Conservation (phyloP, 2,329 filamentous ascomycete species). For the Nannizziopsis arthrosporioides region DNA sequence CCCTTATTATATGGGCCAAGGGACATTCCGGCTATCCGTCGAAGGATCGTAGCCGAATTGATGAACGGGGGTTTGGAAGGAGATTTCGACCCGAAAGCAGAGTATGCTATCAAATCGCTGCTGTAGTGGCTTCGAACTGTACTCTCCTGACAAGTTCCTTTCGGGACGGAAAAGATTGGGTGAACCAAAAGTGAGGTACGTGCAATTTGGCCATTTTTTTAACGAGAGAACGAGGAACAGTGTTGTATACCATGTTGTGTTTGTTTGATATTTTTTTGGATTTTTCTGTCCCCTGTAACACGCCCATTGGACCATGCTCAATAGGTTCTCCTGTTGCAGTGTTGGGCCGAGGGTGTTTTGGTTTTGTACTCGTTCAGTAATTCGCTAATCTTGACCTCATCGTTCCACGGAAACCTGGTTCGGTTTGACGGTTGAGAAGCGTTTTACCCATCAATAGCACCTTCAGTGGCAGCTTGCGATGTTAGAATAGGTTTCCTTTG, state of each 20-base stretch:
- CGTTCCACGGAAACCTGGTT: slow-evolving; percentile 2
- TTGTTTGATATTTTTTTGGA: not conserved
- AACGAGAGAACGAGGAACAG: slow-evolving; percentile 3
- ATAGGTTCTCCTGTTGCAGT: slow-evolving; percentile 1
- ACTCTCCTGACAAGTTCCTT: slow-evolving; percentile 5
- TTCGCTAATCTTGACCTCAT: slow-evolving; percentile 4
- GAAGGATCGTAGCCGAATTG: slow-evolving; percentile 39
- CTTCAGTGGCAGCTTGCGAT: not conserved
- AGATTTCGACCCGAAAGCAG: slow-evolving; percentile 25
- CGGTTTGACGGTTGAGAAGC: slow-evolving; percentile 2
- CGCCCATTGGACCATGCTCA: slow-evolving; percentile 2
- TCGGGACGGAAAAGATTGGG: not conserved
- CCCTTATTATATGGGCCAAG: slow-evolving; percentile 31
- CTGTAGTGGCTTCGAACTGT: slow-evolving; percentile 11
- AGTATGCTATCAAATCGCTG: slow-evolving; percentile 13
- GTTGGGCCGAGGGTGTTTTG: slow-evolving; percentile 7
- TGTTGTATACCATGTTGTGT: slow-evolving; percentile 3
- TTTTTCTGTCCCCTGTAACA: slow-evolving; percentile 8
- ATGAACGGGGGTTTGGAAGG: slow-evolving; percentile 35
- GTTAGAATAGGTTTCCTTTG: not conserved
- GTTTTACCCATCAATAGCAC: slow-evolving; percentile 6
- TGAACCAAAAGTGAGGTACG: slow-evolving; percentile 3
- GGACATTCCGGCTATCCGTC: slow-evolving; percentile 33
- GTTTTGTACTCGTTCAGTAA: slow-evolving; percentile 1
- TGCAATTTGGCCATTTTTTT: slow-evolving; percentile 3